Base-by-base conservation (phyloP, 2,329 filamentous ascomycete species). In the Mycosphaerella arachidis region DNA sequence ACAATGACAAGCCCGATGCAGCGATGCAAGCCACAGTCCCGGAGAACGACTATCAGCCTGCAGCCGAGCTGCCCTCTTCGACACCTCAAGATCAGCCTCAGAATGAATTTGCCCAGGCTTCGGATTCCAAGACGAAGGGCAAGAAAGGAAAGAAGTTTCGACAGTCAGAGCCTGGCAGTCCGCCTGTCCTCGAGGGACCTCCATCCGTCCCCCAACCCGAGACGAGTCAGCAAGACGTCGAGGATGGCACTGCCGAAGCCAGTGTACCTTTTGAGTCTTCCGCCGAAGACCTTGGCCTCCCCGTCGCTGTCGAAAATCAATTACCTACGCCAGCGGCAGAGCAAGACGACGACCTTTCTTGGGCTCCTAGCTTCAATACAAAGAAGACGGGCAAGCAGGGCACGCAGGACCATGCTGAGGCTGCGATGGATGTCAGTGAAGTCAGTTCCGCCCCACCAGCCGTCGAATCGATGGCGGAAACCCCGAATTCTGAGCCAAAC, bases 301-400 rank as follows among this genome's bases (percentile, higher is more conserved):
- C 31, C 12, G 7, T 4, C 12, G 7, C 31, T 9, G 29, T 20
- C n/a, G 30, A 52, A 6, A 6, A 6, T 9, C 7, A 13, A n/a
- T 13, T 20, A 7, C 31, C 31, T 35, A 35, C 31, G 31, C 20
- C 40, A 29, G 27, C 43, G 13, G 40, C 40, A 29, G 53, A 35
- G 37, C 48, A 60, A 6, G 35, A 56, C 20, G 59, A 57, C 13
- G 62, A 65, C 20, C 58, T 56, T 24, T 24, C 40, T 18, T 51
- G 53, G 35, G 35, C 48, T 29, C 35, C 57, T 10, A 51, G 45
- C 20, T 60, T 60, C 8, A 63, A 61, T 33, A 68, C 64, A 31
- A 66, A 63, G 37, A 60, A 61, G 56, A 66, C 67, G 37, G 58
- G 57, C 58, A 68, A 68, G 46, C 56, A 60, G 24, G 24, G 27